A percentile compares a stretch with the other conserved stretches of the same genome.
Conservation (phyloP, 768 basidiomycete genomes). For the Hygrocybe punicea region DNA sequence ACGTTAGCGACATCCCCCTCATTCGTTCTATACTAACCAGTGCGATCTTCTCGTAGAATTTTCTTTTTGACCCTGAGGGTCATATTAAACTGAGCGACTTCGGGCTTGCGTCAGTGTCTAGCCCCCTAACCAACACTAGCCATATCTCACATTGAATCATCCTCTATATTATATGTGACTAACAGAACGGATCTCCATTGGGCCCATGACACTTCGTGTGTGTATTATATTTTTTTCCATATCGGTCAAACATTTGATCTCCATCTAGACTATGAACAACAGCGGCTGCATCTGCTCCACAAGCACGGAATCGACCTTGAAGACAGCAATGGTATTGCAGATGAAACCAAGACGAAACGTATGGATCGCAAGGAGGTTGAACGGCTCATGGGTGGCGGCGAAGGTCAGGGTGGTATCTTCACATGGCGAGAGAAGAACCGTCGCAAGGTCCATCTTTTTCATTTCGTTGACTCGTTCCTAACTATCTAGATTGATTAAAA, state of each 20-base stretch:
- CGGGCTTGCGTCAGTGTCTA: slow-evolving; percentile 78
- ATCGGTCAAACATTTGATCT: slow-evolving; percentile 10
- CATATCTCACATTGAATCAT: slow-evolving; percentile 13
- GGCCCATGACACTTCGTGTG: slow-evolving; percentile 94
- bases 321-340: slow-evolving; percentile 60
- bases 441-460: slow-evolving; percentile 59
- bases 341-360: slow-evolving; percentile 71
- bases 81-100: slow-evolving; percentile 96
- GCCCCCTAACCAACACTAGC: slow-evolving; percentile 13
- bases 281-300: slow-evolving; percentile 79
- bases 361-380: slow-evolving; percentile 83
- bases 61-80: slow-evolving; percentile 89
- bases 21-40: slow-evolving; percentile 16
- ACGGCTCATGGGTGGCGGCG: slow-evolving; percentile 75
- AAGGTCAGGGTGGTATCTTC: slow-evolving; percentile 80
- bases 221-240: slow-evolving; percentile 19
- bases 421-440: slow-evolving; percentile 96
- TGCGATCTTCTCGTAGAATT: slow-evolving; percentile 58
- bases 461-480: slow-evolving; percentile 21
- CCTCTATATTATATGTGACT: slow-evolving; percentile 4
- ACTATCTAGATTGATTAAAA: slow-evolving; percentile 12
- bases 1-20: slow-evolving; percentile 50
- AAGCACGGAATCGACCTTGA: slow-evolving; percentile 96
- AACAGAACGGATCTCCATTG: slow-evolving; percentile 87
- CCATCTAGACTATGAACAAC: slow-evolving; percentile 84